Evolutionary conservation across 2,329 filamentous ascomycete species (phyloP).

Genomic region (Xylaria sp.): DNA sequence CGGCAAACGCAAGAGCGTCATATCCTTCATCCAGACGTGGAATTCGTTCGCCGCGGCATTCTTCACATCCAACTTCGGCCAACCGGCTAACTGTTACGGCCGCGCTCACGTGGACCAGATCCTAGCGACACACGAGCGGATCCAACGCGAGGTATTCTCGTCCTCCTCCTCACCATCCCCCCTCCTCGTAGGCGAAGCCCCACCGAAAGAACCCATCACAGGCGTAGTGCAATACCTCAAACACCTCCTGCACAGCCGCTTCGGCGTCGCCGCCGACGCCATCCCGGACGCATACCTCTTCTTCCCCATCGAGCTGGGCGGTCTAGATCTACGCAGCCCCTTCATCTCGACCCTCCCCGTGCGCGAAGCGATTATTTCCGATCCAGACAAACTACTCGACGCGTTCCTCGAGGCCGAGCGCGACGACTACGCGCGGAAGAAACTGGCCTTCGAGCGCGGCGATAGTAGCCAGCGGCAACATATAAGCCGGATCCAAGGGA

Average conservation of each 20-base stretch:
- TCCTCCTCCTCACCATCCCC: conserved; percentile 42
- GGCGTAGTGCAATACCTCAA: conserved; percentile 68
- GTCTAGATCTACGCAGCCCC: conserved; percentile 59
- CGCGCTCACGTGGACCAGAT: conserved; percentile 63
- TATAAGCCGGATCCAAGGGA: conserved; percentile 36
- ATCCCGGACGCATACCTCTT: conserved; percentile 60
- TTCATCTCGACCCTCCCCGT: conserved; percentile 58
- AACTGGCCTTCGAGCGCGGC: conserved; percentile 51
- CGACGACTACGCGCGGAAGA: conserved; percentile 50
- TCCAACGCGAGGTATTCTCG: conserved; percentile 61
- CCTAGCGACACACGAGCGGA: conserved; percentile 60
- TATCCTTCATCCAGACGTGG: conserved; percentile 61
- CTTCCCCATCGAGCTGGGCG: conserved; percentile 59
- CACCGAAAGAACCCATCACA: conserved; percentile 39
- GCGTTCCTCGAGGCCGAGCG: conserved; percentile 51
- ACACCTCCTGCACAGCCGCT: conserved; percentile 61
- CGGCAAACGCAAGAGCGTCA: conserved; percentile 62
- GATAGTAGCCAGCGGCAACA: conserved; percentile 16
- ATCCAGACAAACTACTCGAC: conserved; percentile 46
- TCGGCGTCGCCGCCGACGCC: conserved; percentile 53
- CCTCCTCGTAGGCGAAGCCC: conserved; percentile 27
- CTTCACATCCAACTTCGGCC: conserved; percentile 64
- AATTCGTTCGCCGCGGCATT: conserved; percentile 64
- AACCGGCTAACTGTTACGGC: conserved; percentile 63
- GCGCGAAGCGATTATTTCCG: conserved; percentile 48